Base-by-base conservation (phyloP, 192 early-diverging fungal genomes). In the Glomus cerebriforme region DNA sequence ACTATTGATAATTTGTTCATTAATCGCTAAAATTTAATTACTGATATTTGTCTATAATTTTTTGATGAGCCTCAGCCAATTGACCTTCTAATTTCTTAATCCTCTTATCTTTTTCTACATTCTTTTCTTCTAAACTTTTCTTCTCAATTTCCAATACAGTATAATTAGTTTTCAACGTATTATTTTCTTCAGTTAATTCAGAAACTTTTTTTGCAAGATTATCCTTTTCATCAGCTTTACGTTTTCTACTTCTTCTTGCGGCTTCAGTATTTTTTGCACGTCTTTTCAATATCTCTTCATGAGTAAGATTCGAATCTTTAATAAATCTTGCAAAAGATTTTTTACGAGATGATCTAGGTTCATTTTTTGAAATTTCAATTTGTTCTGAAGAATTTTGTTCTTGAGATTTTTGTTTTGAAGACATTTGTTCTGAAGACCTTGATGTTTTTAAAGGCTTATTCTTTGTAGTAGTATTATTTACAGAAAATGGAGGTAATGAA, bases 181-280 rank as follows among this genome's bases (percentile, higher is more conserved):
- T 32, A 37, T 97, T 98, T 80, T 95, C 89, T 15, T 84, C 81
- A 81, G 97, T 95, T 10, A 98, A 87, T 58, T 94, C 90, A 5
- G 85, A 82, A 59, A 97, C 96, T 34, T 94, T 92, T 45, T 81
- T 84, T 81, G 97, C 96, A 29, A 98, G 92, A 10, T 83, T 84
- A 80, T 94, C 94, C 87, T 97, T 92, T 81, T 89, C 89, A 77
- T 91, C 86, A 31, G 94, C 85, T 88, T 96, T 98, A 83, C 93
- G 91, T 78, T 92, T 86, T 34, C 97, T 91, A 31, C 95, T 96
- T 66, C 97, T 91, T 69, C 97, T 93, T 1, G 97, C 97, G 7
- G 96, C 95, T 80, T 97, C 96, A 5, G 97, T 99, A 86, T 99
- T 96, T 89, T 88, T 89, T 77, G 86, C 86, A 31, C 91, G 85